Conservation (phyloP, 78 protist species). For the Dictyostelium firmibasis region DNA sequence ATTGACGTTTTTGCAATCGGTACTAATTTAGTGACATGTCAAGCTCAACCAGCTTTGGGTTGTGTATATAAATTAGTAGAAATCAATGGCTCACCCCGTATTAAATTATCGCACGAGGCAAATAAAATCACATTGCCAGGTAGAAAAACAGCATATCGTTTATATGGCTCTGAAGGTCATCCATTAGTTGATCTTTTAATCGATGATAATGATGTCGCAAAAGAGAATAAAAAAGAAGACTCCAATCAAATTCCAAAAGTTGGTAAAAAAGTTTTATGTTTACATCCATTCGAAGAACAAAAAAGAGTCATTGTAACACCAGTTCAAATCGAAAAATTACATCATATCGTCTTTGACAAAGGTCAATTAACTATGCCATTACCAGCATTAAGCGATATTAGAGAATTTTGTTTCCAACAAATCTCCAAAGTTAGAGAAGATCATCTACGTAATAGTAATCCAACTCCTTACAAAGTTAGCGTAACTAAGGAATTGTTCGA, state of each 20-base stretch:
- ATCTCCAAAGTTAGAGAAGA: constrained; percentile 77
- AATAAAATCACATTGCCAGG: constrained; percentile 91
- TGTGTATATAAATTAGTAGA: constrained; percentile 95
- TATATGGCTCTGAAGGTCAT: constrained; percentile 61
- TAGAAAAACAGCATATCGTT: constrained; percentile 82
- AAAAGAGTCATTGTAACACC: constrained; percentile 83
- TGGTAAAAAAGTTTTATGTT: constrained; percentile 82
- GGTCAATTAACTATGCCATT: constrained; percentile 32
- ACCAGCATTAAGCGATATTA: constrained; percentile 53
- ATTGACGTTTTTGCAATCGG: constrained; percentile 96
- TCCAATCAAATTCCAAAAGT: constrained; percentile 56
- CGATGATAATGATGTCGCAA: background rate
- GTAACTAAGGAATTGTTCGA: constrained; percentile 71
- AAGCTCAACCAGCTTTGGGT: constrained; percentile 96
- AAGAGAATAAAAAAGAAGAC: background rate
- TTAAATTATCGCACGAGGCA: constrained; percentile 88
- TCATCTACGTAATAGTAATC: constrained; percentile 80
- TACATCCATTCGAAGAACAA: constrained; percentile 87
- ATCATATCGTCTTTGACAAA: constrained; percentile 61
- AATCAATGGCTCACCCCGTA: constrained; percentile 87
- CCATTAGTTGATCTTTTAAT: constrained; percentile 86
- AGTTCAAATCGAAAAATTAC: constrained; percentile 58
- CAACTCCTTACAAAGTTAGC: constrained; percentile 88
- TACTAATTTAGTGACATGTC: constrained; percentile 94
- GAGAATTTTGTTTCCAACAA: constrained; percentile 70